These are phyloP conservation scores for Plectosphaerella sp. DNA, from an alignment of 2,329 filamentous ascomycete species.

Conservation along the genomic window DNA sequence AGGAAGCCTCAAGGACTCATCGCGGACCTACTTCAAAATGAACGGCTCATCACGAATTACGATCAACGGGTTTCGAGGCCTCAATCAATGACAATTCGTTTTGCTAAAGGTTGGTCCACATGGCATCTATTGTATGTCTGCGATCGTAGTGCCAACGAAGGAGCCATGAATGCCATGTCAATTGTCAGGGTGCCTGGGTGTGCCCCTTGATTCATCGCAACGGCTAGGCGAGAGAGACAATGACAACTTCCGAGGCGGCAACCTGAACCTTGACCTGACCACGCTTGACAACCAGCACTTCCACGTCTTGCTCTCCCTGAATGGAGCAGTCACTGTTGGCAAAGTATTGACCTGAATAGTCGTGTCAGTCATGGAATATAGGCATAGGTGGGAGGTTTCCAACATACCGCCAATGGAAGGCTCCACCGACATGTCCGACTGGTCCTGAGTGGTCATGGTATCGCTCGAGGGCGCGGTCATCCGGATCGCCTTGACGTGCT, in stretches of 20 bases:
- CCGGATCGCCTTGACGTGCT: background rate
- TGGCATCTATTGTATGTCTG: too few relatives aligned
- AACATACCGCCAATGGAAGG: background rate
- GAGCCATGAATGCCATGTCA: too few relatives aligned
- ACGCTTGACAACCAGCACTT: background rate
- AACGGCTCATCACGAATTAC: too few relatives aligned
- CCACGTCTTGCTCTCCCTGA: background rate
- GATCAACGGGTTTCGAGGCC: too few relatives aligned
- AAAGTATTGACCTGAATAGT: background rate
- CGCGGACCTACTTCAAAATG: too few relatives aligned
- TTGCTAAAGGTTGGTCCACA: too few relatives aligned
- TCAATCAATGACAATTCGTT: too few relatives aligned
- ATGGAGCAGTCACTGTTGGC: background rate
- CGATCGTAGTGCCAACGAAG: too few relatives aligned
- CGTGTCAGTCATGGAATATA: background rate
- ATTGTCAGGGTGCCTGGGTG: too few relatives aligned
- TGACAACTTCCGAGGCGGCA: background rate
- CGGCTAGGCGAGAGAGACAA: background rate
- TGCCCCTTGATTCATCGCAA: too few relatives aligned
- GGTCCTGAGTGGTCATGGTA: background rate
- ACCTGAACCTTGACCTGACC: background rate
- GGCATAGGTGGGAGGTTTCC: background rate
- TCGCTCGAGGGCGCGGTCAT: background rate
- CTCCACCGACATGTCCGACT: background rate
- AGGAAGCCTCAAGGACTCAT: too few relatives aligned